Evolutionary conservation across 805 yeast species (phyloP), one percentile per base, ranked within the genome.

Genomic region (Vanderwaltozyma verrucispora): DNA sequence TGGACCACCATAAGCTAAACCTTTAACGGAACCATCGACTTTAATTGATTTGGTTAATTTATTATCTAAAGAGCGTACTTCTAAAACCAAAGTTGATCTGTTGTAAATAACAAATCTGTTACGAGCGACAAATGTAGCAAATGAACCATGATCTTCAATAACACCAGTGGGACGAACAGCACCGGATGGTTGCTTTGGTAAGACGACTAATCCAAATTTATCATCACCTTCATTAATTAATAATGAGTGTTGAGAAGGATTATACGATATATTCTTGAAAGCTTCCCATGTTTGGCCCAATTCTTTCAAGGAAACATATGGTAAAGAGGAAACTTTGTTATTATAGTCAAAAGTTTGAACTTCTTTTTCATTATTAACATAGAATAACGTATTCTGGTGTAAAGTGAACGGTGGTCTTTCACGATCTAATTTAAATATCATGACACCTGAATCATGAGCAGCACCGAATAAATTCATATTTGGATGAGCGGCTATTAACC

Each of bases 381-480:
- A 89, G 44, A 73, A 74, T 50, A 92, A 62, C 50, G 72, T 77
- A 62, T 83, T 83, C 56, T 83, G 92, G 51, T 75, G 74, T n/a
- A 96, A 94, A 16, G 48, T 48, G 33, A 49, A 49, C 29, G 57
- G 49, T 12, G 98, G 97, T 61, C 98, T 79, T 69, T 92, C 99
- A 59, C 97, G 82, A 60, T 86, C 96, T 43, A 92, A 72, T 65
- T 92, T 92, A 74, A 92, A 94, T 35, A 92, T 95, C 94, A 88
- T 88, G 23, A 87, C 94, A 60, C 99, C 99, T 13, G 87, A 72
- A 62, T 94, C 98, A 63, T 89, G 97, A 51, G 95, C 89, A 23
- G 96, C 81, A 39, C 96, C 98, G 66, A 92, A 87, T 54, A 92
- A 71, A 61, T 92, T 92, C 62, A 89, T 80, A 32, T 71, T 67